Percentiles rank a stretch among this genome's conserved stretches.
phyloP scores from a whole-genome alignment of 768 basidiomycete genomes.

The Psilocybe cyanescens region DNA sequence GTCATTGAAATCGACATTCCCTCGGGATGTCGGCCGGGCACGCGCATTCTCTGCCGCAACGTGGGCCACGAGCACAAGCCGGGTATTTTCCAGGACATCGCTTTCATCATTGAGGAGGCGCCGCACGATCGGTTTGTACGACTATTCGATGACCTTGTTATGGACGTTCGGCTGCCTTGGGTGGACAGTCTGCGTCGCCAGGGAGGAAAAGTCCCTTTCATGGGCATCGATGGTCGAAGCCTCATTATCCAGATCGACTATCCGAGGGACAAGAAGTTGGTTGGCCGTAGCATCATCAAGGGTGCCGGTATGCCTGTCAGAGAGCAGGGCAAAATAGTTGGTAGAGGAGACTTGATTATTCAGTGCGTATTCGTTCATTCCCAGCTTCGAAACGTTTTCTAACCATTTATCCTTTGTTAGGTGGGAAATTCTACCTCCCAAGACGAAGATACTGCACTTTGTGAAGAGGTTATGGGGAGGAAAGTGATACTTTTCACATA shows the following conservation, averaged over 20 bases:
- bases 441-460: conserved; percentile 31
- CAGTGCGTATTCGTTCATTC: conserved; percentile 45
- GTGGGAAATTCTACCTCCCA: conserved; percentile 43
- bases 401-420: conserved; percentile 22
- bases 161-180: conserved; percentile 62
- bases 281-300: conserved; percentile 52
- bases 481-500: conserved; percentile 8
- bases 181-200: conserved; percentile 48
- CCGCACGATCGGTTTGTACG: conserved; percentile 61
- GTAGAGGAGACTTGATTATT: conserved; percentile 66
- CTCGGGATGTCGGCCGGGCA: conserved; percentile 63
- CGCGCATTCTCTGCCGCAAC: conserved; percentile 61
- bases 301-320: conserved; percentile 75
- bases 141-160: conserved; percentile 57
- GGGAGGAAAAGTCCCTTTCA: conserved; percentile 53
- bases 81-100: conserved; percentile 63
- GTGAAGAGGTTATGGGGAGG: conserved; percentile 31
- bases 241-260: conserved; percentile 56
- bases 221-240: conserved; percentile 62
- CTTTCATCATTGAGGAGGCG: conserved; percentile 65
- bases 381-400: conserved; percentile 2
- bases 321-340: conserved; percentile 52
- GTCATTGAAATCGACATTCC: conserved; percentile 64
- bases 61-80: conserved; percentile 68
- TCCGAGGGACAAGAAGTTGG: conserved; percentile 50